phyloP scores from a whole-genome alignment of 1,284 basidiomycete genomes.

The Lentinula novae-zelandiae region DNA sequence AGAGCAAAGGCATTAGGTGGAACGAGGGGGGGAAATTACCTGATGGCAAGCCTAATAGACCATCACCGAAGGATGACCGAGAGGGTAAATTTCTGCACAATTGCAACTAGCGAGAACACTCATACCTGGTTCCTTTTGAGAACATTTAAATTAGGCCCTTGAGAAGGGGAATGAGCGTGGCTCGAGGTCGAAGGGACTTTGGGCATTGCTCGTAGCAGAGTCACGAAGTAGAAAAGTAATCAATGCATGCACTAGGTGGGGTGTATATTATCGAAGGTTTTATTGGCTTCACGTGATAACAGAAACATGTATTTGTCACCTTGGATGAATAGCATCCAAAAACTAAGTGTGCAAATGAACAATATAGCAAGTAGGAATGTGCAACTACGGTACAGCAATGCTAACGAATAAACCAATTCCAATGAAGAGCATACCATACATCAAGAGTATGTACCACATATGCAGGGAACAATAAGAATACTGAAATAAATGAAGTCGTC shows the following conservation, averaged over 20 bases:
- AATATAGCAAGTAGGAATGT: neutral
- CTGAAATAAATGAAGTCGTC: slow-evolving; percentile 5
- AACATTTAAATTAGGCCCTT: slow-evolving; percentile 40
- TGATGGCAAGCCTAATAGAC: slow-evolving; percentile 43
- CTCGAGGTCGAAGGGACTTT: slow-evolving; percentile 30
- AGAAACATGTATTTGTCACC: neutral
- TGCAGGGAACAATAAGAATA: slow-evolving; percentile 12
- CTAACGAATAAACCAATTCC: neutral
- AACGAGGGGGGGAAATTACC: slow-evolving; percentile 24
- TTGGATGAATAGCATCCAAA: neutral
- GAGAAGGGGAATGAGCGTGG: slow-evolving; percentile 23
- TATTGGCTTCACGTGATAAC: neutral
- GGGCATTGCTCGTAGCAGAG: slow-evolving; percentile 26
- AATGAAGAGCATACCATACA: neutral
- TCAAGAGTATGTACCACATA: neutral
- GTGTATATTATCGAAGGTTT: neutral
- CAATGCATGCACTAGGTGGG: neutral
- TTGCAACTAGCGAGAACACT: neutral
- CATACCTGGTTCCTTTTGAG: slow-evolving; percentile 58
- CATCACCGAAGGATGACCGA: slow-evolving; percentile 11
- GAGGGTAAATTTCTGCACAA: slow-evolving; percentile 8
- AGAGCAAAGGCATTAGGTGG: neutral
- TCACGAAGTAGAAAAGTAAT: slow-evolving; percentile 6
- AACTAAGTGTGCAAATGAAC: neutral
- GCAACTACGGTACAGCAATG: neutral